Conservation (phyloP, 2,329 filamentous ascomycete genomes). For the Trichoderma sp. region DNA sequence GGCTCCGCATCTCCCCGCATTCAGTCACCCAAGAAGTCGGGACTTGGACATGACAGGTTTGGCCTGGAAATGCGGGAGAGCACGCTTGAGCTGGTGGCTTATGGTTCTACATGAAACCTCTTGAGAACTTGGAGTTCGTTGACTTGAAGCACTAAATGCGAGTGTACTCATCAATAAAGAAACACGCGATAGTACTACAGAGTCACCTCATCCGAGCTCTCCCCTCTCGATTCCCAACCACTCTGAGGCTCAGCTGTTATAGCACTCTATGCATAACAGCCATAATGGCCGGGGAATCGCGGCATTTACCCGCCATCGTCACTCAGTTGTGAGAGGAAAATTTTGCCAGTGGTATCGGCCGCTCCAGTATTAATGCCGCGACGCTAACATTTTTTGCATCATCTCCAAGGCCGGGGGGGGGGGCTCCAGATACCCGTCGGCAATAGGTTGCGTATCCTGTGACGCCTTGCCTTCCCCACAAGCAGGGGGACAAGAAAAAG, state of each 20-base stretch:
- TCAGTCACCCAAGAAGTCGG: slow-evolving; percentile 5
- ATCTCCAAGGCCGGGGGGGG: not conserved
- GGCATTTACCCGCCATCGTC: slow-evolving; percentile 1
- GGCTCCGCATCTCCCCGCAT: slow-evolving; percentile 21
- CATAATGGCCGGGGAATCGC: slow-evolving; percentile 10
- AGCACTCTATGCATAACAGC: not conserved
- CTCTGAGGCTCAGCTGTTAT: not conserved
- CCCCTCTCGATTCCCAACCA: not conserved
- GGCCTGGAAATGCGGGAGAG: not conserved
- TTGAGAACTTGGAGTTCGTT: not conserved
- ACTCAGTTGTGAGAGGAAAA: not conserved
- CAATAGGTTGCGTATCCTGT: slow-evolving; percentile 2
- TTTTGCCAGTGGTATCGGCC: slow-evolving; percentile 6
- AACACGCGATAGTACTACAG: not conserved
- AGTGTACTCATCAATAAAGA: not conserved
- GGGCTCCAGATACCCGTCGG: not conserved
- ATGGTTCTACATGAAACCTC: not conserved
- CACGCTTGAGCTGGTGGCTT: not conserved
- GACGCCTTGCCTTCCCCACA: slow-evolving; percentile 12
- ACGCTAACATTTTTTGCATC: slow-evolving; percentile 11
- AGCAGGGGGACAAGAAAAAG: not conserved
- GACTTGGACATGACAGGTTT: not conserved
- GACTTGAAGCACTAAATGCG: not conserved
- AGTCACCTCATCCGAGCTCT: not conserved
- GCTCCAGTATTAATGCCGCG: slow-evolving; percentile 12